A percentile compares a stretch with the other conserved stretches of the same genome.
phyloP scores from a whole-genome alignment of 2,329 filamentous ascomycete genomes.

The Aspergillus floridensis region DNA sequence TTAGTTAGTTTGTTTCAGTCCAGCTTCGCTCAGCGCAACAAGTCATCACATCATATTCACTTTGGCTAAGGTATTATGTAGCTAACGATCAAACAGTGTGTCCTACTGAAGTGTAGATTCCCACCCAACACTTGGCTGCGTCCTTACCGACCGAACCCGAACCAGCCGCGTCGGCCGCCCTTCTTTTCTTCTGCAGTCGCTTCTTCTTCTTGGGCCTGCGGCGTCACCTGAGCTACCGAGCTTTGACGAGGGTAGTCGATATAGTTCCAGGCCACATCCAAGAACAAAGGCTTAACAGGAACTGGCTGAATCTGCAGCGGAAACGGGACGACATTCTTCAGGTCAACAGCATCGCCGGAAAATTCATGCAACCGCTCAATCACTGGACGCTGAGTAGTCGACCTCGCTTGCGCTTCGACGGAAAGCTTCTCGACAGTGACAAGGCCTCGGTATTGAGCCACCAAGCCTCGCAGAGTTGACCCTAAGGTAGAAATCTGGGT shows the following conservation, averaged over 20 bases:
- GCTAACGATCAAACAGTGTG: not conserved
- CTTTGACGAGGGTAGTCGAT: conserved; percentile 77
- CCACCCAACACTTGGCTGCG: not conserved
- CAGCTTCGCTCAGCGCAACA: not conserved
- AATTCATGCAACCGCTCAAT: conserved; percentile 75
- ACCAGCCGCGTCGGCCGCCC: conserved; percentile 70
- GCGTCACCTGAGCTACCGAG: conserved; percentile 27
- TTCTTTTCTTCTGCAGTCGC: conserved; percentile 42
- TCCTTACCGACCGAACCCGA: conserved; percentile 58
- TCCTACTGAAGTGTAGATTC: not conserved
- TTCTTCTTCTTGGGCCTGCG: conserved; percentile 26
- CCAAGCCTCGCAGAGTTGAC: conserved; percentile 64
- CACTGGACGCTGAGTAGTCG: conserved; percentile 55
- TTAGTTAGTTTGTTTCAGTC: not conserved
- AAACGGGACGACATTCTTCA: conserved; percentile 79
- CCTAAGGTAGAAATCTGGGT: conserved; percentile 60
- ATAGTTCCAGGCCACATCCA: conserved; percentile 97
- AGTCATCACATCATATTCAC: conserved; percentile 5
- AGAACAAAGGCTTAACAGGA: conserved; percentile 90
- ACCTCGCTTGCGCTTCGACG: conserved; percentile 46
- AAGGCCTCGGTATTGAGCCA: conserved; percentile 78
- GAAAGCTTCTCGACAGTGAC: conserved; percentile 73
- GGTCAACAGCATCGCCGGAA: conserved; percentile 66
- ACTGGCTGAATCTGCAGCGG: conserved; percentile 79
- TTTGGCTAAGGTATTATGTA: not conserved